Conservation (phyloP, 2,329 filamentous ascomycete genomes). For the Aureobasidium vineae region DNA sequence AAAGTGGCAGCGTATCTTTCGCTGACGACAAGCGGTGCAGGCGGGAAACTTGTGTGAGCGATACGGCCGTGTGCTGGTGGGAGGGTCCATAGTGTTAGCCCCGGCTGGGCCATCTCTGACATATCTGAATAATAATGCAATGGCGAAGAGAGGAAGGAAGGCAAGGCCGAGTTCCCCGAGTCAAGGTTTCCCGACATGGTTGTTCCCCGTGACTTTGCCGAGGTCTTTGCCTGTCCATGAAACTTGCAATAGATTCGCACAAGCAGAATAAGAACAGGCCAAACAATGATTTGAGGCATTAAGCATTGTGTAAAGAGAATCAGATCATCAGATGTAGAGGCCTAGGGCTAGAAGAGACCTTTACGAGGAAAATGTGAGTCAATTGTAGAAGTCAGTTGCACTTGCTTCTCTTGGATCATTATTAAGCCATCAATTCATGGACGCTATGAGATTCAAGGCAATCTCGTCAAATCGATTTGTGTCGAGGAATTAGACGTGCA, state of each 20-base stretch:
- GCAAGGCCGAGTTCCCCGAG: background rate
- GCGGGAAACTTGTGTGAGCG: conserved; percentile 47
- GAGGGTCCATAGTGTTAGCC: conserved; percentile 4
- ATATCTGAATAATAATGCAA: background rate
- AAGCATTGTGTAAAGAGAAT: no score
- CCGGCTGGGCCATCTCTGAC: background rate
- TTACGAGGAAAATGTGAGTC: background rate
- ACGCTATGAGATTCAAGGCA: background rate
- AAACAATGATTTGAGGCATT: background rate
- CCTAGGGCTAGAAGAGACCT: background rate
- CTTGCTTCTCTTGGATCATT: background rate
- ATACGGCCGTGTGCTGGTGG: conserved; percentile 37
- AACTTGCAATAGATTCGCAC: background rate
- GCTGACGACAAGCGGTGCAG: conserved; percentile 43
- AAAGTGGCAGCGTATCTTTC: conserved; percentile 46
- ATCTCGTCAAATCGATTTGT: background rate
- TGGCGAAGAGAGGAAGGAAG: background rate
- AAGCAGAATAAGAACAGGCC: background rate
- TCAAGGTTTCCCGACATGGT: background rate
- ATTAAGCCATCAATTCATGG: background rate
- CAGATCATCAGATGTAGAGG: no score
- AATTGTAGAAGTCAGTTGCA: background rate
- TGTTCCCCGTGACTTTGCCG: conserved; percentile 15
- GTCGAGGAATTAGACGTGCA: background rate
- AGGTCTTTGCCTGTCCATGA: background rate